These are phyloP conservation scores for Fennellomyces sp. DNA, from an alignment of 371 early-diverging fungal species.

Conservation along the genomic window DNA sequence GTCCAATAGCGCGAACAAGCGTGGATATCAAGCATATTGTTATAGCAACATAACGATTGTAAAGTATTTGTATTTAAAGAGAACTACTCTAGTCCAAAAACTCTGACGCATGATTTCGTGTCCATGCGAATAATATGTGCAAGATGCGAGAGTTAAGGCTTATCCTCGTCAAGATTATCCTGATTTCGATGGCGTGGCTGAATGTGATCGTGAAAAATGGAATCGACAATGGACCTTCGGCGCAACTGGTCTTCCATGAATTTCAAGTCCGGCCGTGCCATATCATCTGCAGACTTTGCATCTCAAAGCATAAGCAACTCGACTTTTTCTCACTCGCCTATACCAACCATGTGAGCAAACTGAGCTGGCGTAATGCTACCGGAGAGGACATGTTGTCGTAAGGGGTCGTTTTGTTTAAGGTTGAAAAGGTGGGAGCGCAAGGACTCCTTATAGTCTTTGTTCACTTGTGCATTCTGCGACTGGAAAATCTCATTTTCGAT, in stretches of 20 bases:
- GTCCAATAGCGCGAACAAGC: too few species aligned
- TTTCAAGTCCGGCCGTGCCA: conserved; percentile 25
- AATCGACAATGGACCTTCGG: conserved; percentile 23
- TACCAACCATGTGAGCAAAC: conserved; percentile 19
- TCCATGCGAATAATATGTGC: too few species aligned
- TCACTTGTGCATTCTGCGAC: conserved; percentile 9
- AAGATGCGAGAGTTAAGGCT: too few species aligned
- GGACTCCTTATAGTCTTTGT: conserved; percentile 21
- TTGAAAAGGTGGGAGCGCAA: conserved; percentile 24
- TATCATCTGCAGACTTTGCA: conserved; percentile 14
- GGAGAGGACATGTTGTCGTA: conserved; percentile 17
- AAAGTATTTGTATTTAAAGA: too few species aligned
- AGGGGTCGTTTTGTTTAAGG: conserved; percentile 20
- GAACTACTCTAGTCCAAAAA: too few species aligned
- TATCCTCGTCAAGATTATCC: conserved; percentile 22
- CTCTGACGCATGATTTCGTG: too few species aligned
- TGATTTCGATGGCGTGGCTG: conserved; percentile 22
- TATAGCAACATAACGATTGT: too few species aligned
- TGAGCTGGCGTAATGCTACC: conserved; percentile 11
- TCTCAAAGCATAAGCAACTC: not conserved
- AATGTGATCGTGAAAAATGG: conserved; percentile 18
- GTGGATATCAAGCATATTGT: too few species aligned
- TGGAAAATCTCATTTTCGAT: conserved; percentile 20
- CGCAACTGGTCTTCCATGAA: conserved; percentile 17
- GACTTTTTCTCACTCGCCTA: not conserved